These are phyloP conservation scores for Agrocybe praecox DNA, from an alignment of 768 basidiomycete species.

Conservation along the genomic window DNA sequence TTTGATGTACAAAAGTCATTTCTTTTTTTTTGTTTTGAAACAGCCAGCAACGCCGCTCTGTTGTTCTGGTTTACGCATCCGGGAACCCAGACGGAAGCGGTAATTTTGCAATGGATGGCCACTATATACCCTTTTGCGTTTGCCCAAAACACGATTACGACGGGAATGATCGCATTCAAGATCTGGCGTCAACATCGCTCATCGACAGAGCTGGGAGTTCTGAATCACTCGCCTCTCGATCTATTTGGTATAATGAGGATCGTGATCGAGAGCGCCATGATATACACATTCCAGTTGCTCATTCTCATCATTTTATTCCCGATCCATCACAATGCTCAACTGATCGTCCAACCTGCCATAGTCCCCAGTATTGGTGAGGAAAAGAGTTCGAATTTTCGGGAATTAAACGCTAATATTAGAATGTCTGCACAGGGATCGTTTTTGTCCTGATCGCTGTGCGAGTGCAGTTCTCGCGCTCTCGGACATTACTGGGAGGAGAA, in stretches of 20 bases:
- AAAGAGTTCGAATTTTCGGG: background rate
- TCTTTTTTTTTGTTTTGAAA: no score
- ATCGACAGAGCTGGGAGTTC: conserved; percentile 16
- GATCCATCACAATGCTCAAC: conserved; percentile 23
- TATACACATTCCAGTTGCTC: conserved; percentile 29
- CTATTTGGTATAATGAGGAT: conserved; percentile 28
- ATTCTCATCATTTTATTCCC: conserved; percentile 29
- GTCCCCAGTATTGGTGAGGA: conserved; percentile 30
- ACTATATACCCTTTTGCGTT: conserved; percentile 23
- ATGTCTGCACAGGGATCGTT: conserved; percentile 25
- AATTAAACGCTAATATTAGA: background rate
- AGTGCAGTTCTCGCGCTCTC: conserved; percentile 24
- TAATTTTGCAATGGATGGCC: conserved; percentile 16
- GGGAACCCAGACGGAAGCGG: conserved; percentile 1
- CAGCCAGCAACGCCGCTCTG: conserved; percentile 14
- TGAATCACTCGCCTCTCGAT: conserved; percentile 14
- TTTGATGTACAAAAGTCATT: background rate
- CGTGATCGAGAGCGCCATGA: conserved; percentile 31
- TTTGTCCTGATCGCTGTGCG: conserved; percentile 31
- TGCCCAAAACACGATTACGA: conserved; percentile 26
- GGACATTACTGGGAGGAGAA: conserved; percentile 14
- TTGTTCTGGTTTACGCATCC: conserved; percentile 22
- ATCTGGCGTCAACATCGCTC: conserved; percentile 24
- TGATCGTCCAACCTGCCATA: conserved; percentile 25
- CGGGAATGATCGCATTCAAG: conserved; percentile 25